phyloP scores from a whole-genome alignment of 31 red algal genomes.

The Odonthalia washingtoniensis region DNA sequence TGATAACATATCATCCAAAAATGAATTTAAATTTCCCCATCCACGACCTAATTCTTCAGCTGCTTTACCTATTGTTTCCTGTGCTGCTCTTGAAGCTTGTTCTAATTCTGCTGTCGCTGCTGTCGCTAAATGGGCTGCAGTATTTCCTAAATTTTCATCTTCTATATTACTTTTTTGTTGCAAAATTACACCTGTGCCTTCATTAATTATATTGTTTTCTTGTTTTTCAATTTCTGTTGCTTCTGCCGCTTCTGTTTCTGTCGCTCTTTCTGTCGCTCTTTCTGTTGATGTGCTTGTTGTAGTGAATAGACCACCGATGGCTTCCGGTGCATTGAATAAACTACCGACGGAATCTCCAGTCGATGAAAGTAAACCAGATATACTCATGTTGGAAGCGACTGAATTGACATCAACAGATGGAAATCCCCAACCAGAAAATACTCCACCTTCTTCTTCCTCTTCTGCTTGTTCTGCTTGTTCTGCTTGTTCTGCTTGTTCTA shows the following conservation, averaged over 20 bases:
- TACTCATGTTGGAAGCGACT: not conserved
- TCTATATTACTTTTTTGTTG: no score
- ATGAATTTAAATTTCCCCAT: conserved; percentile 75
- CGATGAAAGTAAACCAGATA: not conserved
- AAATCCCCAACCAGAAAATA: not conserved
- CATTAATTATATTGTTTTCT: not conserved
- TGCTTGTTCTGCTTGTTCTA: no score
- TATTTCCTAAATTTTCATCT: conserved; percentile 26
- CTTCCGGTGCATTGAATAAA: not conserved
- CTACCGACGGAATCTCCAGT: not conserved
- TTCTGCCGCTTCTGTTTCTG: not conserved
- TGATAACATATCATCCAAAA: conserved; percentile 42
- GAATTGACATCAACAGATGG: not conserved
- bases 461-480: no score
- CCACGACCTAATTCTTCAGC: conserved; percentile 69
- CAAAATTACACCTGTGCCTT: no score
- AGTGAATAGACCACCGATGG: not conserved
- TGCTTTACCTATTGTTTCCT: conserved; percentile 68
- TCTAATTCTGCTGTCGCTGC: conserved; percentile 59
- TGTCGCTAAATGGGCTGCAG: conserved; percentile 62
- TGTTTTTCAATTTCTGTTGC: not conserved
- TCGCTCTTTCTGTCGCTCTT: not conserved
- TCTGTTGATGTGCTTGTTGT: not conserved
- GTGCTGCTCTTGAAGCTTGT: conserved; percentile 62
- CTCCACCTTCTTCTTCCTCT: not conserved